Evolutionary conservation across 768 basidiomycete species (phyloP), one percentile per base, ranked within the genome.

Genomic region (Mycena amicta): DNA sequence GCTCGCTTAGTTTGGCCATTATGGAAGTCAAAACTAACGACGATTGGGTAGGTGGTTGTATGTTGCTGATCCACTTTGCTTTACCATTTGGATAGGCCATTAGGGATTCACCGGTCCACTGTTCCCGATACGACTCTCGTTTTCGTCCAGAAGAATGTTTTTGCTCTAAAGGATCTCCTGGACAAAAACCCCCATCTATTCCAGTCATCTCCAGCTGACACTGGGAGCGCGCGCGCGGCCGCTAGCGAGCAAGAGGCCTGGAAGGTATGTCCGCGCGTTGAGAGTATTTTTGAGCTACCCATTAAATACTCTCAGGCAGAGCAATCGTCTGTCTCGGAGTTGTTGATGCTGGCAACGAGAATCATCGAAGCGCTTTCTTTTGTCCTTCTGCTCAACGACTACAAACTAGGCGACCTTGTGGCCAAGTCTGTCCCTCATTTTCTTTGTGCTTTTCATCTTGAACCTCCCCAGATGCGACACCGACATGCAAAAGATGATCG

Each of bases 341-440:
- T 96, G 5, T 80, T 87, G 47, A 74, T 81, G 20, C 82, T 99
- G 45, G 75, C 98, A 46, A 83, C 83, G 11, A 86, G 95, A 67
- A 88, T 93, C 4, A 92, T 98, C 50, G 97, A 99, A 72, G 97
- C 93, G 0, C 84, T 98, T 55, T 93, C 94, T 0, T 99, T 98
- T 72, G 79, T 98, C 52, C 80, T 98, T 26, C 85, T 98, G 20
- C 78, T 98, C 51, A 93, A 86, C 65, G 97, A 99, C 68, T 96
- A 98, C 75, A 85, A 86, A 56, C 79, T 98, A 23, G 85, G 89
- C 18, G 93, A 96, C 60, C 80, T 97, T 27, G 85, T 97, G 55
- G 77, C 86, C 31, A 85, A 88, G 92, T 96, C 68, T 65, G 88
- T 76, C 18, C 39, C 26, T 41, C 43, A 41, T 62, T 40, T 53